Conservation (phyloP, 495 filamentous ascomycete species). For the Daldinia caldariorum region DNA sequence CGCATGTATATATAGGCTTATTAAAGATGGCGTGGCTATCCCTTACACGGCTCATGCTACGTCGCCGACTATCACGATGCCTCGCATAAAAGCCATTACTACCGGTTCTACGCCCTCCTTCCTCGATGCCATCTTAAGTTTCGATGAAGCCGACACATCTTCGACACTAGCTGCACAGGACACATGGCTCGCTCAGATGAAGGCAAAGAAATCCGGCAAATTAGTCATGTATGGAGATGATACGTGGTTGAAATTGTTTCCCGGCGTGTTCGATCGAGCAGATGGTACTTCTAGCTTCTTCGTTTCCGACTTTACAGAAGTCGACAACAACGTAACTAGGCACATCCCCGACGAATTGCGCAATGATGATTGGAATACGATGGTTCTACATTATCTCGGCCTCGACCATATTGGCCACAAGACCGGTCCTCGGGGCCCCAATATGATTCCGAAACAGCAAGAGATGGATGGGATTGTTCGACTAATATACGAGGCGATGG, state of each 20-base stretch:
- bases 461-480: conserved; percentile 92
- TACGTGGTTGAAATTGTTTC: conserved; percentile 98
- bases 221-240: conserved; percentile 97
- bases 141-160: conserved; percentile 91
- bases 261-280: conserved; percentile 79
- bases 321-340: conserved; percentile 96
- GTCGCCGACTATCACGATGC: conserved; percentile 98
- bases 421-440: conserved; percentile 84
- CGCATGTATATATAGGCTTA: conserved; percentile 67
- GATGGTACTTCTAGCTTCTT: conserved; percentile 99
- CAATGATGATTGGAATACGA: conserved; percentile 85
- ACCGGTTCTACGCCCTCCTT: conserved; percentile 97
- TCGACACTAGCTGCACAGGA: conserved; percentile 88
- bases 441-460: conserved; percentile 91
- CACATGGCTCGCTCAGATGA: conserved; percentile 94
- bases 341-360: conserved; percentile 81
- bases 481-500: conserved; percentile 79
- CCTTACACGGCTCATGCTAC: conserved; percentile 97
- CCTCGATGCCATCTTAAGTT: conserved; percentile 94
- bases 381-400: conserved; percentile 95
- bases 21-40: conserved; percentile 80
- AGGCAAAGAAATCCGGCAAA: conserved; percentile 71
- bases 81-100: conserved; percentile 94
- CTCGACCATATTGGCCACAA: conserved; percentile 99
- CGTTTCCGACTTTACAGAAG: conserved; percentile 97